Percentiles rank a stretch among this genome's conserved stretches.
Evolutionary conservation across 768 basidiomycete species (phyloP).

Genomic region (Lactifluus subvellereus): DNA sequence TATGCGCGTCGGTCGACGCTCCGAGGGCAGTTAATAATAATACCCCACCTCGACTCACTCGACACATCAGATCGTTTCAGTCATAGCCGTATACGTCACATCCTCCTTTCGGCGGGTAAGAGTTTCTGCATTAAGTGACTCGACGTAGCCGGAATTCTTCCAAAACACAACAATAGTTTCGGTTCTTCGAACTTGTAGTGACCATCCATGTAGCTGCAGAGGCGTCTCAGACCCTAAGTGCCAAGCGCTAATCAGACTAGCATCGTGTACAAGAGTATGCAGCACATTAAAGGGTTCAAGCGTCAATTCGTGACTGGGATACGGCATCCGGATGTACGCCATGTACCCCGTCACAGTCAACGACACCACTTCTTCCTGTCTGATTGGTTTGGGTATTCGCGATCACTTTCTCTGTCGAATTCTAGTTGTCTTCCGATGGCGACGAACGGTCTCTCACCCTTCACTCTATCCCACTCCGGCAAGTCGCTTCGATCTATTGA

Average conservation of each 20-base stretch:
- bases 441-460: not conserved
- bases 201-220: not conserved
- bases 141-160: not conserved
- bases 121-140: not conserved
- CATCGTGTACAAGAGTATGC: not conserved
- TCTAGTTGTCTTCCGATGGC: not conserved
- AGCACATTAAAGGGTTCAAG: too few species aligned
- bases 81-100: not conserved
- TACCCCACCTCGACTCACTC: conserved; percentile 2
- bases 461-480: not conserved
- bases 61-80: not conserved
- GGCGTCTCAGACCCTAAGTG: not conserved
- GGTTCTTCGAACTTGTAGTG: not conserved
- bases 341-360: not conserved
- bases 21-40: not conserved
- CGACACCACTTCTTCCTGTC: not conserved
- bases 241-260: not conserved
- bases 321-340: not conserved
- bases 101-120: not conserved
- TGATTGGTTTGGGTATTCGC: not conserved
- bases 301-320: not conserved
- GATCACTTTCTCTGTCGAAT: not conserved
- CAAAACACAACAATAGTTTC: not conserved
- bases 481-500: not conserved
- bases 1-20: not conserved